Evolutionary conservation across 2,329 filamentous ascomycete genomes (phyloP).

Genomic region (Neonectria faginata): DNA sequence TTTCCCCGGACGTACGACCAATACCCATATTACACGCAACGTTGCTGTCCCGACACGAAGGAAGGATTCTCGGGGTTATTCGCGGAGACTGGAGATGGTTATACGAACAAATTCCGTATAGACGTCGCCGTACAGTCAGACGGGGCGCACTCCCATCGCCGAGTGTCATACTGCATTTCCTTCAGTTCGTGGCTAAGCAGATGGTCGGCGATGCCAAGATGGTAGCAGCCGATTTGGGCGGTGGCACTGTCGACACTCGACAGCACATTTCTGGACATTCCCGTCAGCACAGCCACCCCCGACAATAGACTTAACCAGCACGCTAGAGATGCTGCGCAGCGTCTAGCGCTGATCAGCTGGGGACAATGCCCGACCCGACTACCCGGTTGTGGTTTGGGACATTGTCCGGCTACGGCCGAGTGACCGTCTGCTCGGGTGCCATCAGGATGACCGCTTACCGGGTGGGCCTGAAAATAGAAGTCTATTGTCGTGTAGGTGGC

Average conservation of each 20-base stretch:
- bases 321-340: conserved; percentile 4
- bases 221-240: neutral
- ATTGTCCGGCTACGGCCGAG: neutral
- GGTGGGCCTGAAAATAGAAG: neutral
- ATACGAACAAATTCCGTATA: neutral
- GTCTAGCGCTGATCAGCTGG: conserved; percentile 1
- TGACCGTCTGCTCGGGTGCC: neutral
- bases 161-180: too few relatives aligned
- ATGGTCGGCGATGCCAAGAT: neutral
- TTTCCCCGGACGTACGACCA: too few relatives aligned
- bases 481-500: neutral
- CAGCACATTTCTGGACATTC: neutral
- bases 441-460: neutral
- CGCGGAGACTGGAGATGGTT: neutral
- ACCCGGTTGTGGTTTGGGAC: neutral
- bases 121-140: conserved; percentile 1
- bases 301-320: neutral
- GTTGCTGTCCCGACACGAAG: neutral
- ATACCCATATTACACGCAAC: too few relatives aligned
- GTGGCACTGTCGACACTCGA: conserved; percentile 1
- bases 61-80: neutral
- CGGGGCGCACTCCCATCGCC: neutral
- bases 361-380: neutral
- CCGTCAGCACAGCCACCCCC: conserved; percentile 2
- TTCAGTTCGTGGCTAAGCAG: neutral